Conservation (phyloP, 257 asterid species). For the Jasminum sambac region DNA sequence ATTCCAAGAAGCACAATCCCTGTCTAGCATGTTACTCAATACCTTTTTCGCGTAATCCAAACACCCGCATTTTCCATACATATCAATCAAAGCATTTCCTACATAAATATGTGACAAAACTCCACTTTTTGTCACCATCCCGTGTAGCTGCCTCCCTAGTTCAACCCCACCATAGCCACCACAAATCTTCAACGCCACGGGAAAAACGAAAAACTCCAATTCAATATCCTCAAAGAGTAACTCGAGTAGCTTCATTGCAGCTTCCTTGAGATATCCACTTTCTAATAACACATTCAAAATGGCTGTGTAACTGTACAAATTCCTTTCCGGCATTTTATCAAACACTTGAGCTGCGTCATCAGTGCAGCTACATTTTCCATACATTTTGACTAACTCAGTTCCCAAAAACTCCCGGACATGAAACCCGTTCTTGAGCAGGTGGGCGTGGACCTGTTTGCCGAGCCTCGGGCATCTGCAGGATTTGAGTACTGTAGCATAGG, state of each 20-base stretch:
- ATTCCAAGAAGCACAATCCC: constrained; percentile 80
- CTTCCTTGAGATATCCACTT: constrained; percentile 42
- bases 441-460: constrained; percentile 70
- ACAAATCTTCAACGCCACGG: constrained; percentile 64
- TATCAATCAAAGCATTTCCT: constrained; percentile 72
- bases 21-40: constrained; percentile 38
- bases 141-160: constrained; percentile 73
- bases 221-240: constrained; percentile 49
- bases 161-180: constrained; percentile 59
- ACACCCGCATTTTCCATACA: constrained; percentile 72
- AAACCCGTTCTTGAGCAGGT: constrained; percentile 60
- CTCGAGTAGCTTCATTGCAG: constrained; percentile 39
- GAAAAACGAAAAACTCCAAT: constrained; percentile 72
- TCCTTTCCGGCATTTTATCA: constrained; percentile 64
- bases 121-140: constrained; percentile 48
- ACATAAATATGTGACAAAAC: constrained; percentile 55
- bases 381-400: constrained; percentile 61
- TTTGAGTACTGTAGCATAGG: constrained; percentile 57
- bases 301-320: constrained; percentile 57
- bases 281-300: constrained; percentile 45
- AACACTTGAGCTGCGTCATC: constrained; percentile 40
- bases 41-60: constrained; percentile 50
- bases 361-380: constrained; percentile 42
- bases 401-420: constrained; percentile 56
- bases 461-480: constrained; percentile 41